These are phyloP conservation scores for Lasiosphaeria miniovina DNA, from an alignment of 495 filamentous ascomycete genomes.

Conservation along the genomic window DNA sequence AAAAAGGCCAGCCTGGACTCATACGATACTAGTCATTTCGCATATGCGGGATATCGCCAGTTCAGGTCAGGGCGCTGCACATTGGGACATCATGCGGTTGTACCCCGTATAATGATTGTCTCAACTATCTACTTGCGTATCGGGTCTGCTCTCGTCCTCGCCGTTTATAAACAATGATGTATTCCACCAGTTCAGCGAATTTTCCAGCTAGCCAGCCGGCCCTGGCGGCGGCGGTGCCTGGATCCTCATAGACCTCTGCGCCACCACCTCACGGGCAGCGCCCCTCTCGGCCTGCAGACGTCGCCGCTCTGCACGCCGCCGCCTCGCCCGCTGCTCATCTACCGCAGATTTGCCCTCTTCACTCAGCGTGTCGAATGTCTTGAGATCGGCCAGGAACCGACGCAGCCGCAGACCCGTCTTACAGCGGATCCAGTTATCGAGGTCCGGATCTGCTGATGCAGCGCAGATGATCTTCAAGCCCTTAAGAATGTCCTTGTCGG, in stretches of 20 bases:
- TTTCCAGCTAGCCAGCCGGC: too few species aligned
- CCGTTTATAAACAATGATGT: too few species aligned
- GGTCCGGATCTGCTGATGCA: slow-evolving; percentile 44
- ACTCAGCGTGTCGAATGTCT: slow-evolving; percentile 39
- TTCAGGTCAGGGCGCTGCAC: too few species aligned
- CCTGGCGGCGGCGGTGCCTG: too few species aligned
- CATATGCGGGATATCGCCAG: too few species aligned
- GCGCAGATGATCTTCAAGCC: slow-evolving; percentile 48
- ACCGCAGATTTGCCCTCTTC: slow-evolving; percentile 13
- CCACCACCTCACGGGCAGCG: neutral
- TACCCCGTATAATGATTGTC: too few species aligned
- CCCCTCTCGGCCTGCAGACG: neutral
- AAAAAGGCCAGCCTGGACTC: too few species aligned
- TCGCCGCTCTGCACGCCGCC: slow-evolving; percentile 11
- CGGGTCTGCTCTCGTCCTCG: too few species aligned
- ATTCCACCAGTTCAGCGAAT: too few species aligned
- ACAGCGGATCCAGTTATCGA: slow-evolving; percentile 43
- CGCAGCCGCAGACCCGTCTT: slow-evolving; percentile 46
- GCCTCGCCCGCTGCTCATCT: slow-evolving; percentile 12
- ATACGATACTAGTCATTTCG: too few species aligned
- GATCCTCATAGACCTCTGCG: neutral
- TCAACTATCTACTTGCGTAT: too few species aligned
- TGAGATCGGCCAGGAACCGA: slow-evolving; percentile 46
- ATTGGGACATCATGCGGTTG: too few species aligned
- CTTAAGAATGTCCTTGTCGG: slow-evolving; percentile 42